Percentiles rank a stretch among this genome's conserved stretches.
These are phyloP conservation scores for Aspergillus bombycis DNA, from an alignment of 2,329 filamentous ascomycete genomes.

Conservation along the genomic window DNA sequence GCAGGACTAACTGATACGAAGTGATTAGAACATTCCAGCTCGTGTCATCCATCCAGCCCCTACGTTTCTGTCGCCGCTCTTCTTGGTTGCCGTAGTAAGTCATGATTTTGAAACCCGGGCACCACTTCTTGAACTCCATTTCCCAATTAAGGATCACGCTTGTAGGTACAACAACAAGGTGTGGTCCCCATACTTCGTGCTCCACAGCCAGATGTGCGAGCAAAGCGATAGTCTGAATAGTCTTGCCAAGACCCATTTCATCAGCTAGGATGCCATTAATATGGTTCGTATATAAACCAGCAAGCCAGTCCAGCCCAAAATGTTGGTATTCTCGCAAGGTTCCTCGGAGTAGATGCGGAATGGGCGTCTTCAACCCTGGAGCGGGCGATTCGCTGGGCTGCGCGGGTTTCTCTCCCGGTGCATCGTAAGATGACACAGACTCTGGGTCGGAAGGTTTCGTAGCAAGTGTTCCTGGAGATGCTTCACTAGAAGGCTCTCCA, in stretches of 20 bases:
- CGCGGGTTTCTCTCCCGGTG: conserved; percentile 34
- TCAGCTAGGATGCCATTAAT: conserved; percentile 97
- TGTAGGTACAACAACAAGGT: conserved; percentile 93
- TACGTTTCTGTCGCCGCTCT: conserved; percentile 86
- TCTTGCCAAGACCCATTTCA: conserved; percentile 98
- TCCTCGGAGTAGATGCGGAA: conserved; percentile 82
- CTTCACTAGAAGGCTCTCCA: conserved; percentile 43
- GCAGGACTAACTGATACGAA: conserved; percentile 92
- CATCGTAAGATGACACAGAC: conserved; percentile 47
- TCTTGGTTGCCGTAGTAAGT: conserved; percentile 95
- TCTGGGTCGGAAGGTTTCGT: conserved; percentile 51
- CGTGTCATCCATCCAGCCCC: conserved; percentile 91
- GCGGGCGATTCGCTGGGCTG: conserved; percentile 46
- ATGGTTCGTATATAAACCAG: conserved; percentile 84
- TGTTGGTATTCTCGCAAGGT: conserved; percentile 95
- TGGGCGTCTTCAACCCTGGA: conserved; percentile 63
- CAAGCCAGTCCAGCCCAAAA: conserved; percentile 95
- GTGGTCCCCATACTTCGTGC: conserved; percentile 91
- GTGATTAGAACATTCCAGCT: conserved; percentile 98
- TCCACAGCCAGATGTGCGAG: conserved; percentile 89
- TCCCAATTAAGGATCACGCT: conserved; percentile 99
- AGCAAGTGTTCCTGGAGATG: conserved; percentile 46
- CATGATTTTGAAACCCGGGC: conserved; percentile 95
- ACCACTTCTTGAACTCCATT: conserved; percentile 99
- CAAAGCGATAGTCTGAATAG: conserved; percentile 94